These are phyloP conservation scores for Amauroascus verrucosus DNA, from an alignment of 2,329 filamentous ascomycete species.

Conservation along the genomic window DNA sequence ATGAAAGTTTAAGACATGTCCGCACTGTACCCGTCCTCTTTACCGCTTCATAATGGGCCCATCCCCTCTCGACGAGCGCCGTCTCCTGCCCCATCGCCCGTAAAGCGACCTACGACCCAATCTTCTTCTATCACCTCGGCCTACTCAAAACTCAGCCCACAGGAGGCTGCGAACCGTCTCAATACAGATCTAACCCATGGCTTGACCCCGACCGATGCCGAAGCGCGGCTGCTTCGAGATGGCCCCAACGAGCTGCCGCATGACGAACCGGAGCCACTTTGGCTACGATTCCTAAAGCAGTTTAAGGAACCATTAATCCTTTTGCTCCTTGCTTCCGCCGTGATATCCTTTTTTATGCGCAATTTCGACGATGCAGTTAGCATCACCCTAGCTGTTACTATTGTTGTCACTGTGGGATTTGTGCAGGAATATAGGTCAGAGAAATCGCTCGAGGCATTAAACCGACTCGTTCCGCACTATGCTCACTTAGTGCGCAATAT, in stretches of 20 bases:
- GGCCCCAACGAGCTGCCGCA: slow-evolving; percentile 92
- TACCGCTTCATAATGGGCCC: slow-evolving; percentile 47
- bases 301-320: slow-evolving; percentile 94
- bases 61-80: slow-evolving; percentile 17
- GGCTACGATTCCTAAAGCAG: slow-evolving; percentile 90
- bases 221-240: slow-evolving; percentile 65
- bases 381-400: slow-evolving; percentile 91
- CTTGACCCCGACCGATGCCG: slow-evolving; percentile 68
- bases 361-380: slow-evolving; percentile 93
- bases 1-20: slow-evolving; percentile 47
- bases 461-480: slow-evolving; percentile 85
- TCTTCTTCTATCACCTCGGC: slow-evolving; percentile 34
- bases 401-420: slow-evolving; percentile 92
- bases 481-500: slow-evolving; percentile 76
- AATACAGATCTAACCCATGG: slow-evolving; percentile 76
- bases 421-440: slow-evolving; percentile 96
- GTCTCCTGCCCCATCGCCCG: slow-evolving; percentile 7
- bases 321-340: slow-evolving; percentile 79
- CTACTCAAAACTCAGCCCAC: slow-evolving; percentile 58
- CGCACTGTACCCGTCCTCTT: slow-evolving; percentile 48
- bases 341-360: slow-evolving; percentile 77
- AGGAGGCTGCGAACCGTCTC: slow-evolving; percentile 66
- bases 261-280: slow-evolving; percentile 85
- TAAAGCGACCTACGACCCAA: slow-evolving; percentile 9
- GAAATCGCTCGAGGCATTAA: slow-evolving; percentile 91